These are phyloP conservation scores for Metschnikowia colocasiae DNA, from an alignment of 805 yeast species.

Conservation along the genomic window DNA sequence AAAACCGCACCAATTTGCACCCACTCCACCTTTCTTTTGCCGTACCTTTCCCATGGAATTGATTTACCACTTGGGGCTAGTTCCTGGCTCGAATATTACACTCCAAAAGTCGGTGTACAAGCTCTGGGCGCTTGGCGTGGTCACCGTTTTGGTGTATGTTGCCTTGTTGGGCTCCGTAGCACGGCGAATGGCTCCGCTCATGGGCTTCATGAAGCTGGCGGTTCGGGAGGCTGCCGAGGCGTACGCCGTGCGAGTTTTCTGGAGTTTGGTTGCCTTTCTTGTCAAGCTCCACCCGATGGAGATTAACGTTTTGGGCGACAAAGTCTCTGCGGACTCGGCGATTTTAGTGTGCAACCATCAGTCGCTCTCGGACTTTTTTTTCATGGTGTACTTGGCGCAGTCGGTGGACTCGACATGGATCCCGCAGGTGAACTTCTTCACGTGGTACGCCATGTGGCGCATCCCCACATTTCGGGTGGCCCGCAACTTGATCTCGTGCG, in stretches of 20 bases:
- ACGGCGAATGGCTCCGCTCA: slow-evolving; percentile 15
- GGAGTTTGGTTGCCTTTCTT: slow-evolving; percentile 14
- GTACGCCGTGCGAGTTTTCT: slow-evolving; percentile 10
- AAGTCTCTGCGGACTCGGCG: slow-evolving; percentile 33
- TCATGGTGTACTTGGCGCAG: slow-evolving; percentile 44
- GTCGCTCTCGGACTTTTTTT: slow-evolving; percentile 62
- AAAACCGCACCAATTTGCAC: neutral
- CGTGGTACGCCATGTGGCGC: slow-evolving; percentile 66
- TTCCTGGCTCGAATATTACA: slow-evolving; percentile 18
- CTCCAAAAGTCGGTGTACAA: slow-evolving; percentile 6
- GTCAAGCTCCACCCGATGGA: slow-evolving; percentile 24
- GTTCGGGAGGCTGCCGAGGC: slow-evolving; percentile 7
- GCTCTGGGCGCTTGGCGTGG: slow-evolving; percentile 19
- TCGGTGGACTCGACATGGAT: slow-evolving; percentile 21
- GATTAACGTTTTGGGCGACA: slow-evolving; percentile 43
- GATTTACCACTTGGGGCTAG: slow-evolving; percentile 30
- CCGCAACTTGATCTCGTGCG: slow-evolving; percentile 48
- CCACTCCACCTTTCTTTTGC: neutral
- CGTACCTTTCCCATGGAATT: slow-evolving; percentile 23
- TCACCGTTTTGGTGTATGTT: slow-evolving; percentile 17
- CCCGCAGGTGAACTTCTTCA: slow-evolving; percentile 57
- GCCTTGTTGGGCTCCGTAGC: slow-evolving; percentile 22
- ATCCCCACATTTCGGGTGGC: slow-evolving; percentile 53
- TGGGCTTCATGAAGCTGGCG: slow-evolving; percentile 9
- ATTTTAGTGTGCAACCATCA: slow-evolving; percentile 57